Evolutionary conservation across 495 filamentous ascomycete species (phyloP), one percentile per base, ranked within the genome.

Genomic region (Xylaria grammica): DNA sequence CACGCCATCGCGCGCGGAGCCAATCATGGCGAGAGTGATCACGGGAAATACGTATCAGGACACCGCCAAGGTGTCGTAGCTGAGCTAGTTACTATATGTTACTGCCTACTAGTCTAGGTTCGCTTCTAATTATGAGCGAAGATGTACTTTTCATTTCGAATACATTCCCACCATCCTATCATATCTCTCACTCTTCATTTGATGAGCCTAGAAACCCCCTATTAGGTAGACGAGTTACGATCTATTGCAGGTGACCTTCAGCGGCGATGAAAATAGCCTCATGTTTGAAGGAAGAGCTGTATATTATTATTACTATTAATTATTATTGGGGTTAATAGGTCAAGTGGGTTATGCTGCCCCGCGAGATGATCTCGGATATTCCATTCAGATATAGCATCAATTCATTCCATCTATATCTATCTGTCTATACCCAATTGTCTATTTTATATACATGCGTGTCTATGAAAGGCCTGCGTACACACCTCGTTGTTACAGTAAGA

Each of bases 401-500:
- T n/a, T 42, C 13, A 42, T 10, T 10, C 40, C 8, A 42, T 15
- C 17, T 42, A 42, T 11, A 7, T 42, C 40, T 42, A 38, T 57
- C 2, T 3, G 24, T 48, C 26, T 59, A 46, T 59, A 48, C 48
- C n/a, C 36, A 57, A 20, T 11, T 34, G 8, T 48, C 26, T 46
- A 48, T 36, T 48, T 17, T 48, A 59, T 59, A 59, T 30, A 19
- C 56, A 59, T n/a, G 56, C 56, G 42, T 48, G 56, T 36, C 56
- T 59, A 48, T 48, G 56, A 48, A 59, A 48, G 6, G 56, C 56
- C n/a, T 19, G 19, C 7, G 36, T 27, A 8, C 56, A 57, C 24
- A 57, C 54, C 54, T 57, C 54, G 34, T 59, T 59, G 42, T 59
- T 59, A 27, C 40, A 59, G 42, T 29, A 59, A 2, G 40, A 46